phyloP scores from a whole-genome alignment of 495 filamentous ascomycete species.

The Penicillium psychrofluorescens region DNA sequence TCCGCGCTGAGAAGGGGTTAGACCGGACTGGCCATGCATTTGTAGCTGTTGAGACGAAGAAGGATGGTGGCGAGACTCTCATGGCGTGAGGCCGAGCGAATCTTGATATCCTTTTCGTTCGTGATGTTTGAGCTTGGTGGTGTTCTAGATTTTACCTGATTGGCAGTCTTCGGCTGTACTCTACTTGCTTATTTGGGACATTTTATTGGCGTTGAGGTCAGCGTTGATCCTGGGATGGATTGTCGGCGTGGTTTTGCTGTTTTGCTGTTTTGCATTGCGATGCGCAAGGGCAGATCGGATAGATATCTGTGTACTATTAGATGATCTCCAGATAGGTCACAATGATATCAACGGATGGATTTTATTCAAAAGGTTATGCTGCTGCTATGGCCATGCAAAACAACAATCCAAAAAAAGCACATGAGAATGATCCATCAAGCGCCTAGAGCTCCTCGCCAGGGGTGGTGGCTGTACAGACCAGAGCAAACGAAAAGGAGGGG shows the following conservation, averaged over 20 bases:
- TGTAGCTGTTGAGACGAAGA: slow-evolving; percentile 36
- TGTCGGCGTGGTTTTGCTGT: too few relatives aligned
- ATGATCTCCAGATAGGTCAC: too few relatives aligned
- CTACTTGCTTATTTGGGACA: too few relatives aligned
- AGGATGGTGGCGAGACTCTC: slow-evolving; percentile 20
- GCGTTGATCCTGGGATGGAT: too few relatives aligned
- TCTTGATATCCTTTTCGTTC: neutral
- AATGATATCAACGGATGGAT: too few relatives aligned
- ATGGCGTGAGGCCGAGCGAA: slow-evolving; percentile 13
- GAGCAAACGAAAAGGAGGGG: neutral
- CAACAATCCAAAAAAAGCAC: slow-evolving; percentile 1
- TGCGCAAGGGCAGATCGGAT: too few relatives aligned
- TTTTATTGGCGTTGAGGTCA: too few relatives aligned
- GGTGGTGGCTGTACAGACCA: slow-evolving; percentile 28
- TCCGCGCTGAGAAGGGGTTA: slow-evolving; percentile 65
- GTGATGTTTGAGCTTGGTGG: neutral
- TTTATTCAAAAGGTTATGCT: too few relatives aligned
- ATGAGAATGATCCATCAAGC: slow-evolving; percentile 15
- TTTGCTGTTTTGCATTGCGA: too few relatives aligned
- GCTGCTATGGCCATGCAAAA: neutral
- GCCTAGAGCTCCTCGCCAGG: slow-evolving; percentile 30
- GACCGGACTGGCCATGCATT: slow-evolving; percentile 35
- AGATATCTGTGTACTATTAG: too few relatives aligned
- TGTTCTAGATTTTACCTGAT: neutral
- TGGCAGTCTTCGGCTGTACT: too few relatives aligned